Evolutionary conservation across 371 early-diverging fungal species (phyloP), one percentile per base, ranked within the genome.

Genomic region (Paraphysoderma sedebokerense): DNA sequence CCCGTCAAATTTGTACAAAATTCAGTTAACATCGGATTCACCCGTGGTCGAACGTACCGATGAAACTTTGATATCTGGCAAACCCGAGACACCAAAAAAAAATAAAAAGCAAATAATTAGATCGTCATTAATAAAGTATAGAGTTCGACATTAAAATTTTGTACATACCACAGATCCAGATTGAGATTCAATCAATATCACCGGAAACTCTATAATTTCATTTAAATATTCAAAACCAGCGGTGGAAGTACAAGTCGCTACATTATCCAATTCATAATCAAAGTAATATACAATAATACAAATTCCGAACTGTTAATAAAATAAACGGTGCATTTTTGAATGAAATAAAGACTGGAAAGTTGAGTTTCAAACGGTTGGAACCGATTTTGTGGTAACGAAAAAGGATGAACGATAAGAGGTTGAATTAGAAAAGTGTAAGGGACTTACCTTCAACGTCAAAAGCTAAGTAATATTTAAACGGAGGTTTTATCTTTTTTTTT

Each of bases 1-100:
- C 51, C 51, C 8, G 51, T 51, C 23, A 51, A 41, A 5, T 20
- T n/a, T 23, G 35, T 29, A 28, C 51, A 51, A 41, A 35, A 51
- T 2, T 51, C 33, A 28, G 51, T 24, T 2, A 51, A 27, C 13
- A 20, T 23, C 22, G 51, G 51, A 9, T 51, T 5, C 3, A 37
- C 24, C 23, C n/a, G 35, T 3, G 51, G 51, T 12, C 50, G 46
- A 20, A 51, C 51, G 38, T 51, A 48, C 19, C 31, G n/a, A 17
- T 48, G 48, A 27, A 48, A 48, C 15, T 48, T 45, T 32, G 7
- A n/a, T 7, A 26, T 19, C 48, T 47, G n/a, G 19, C n/a, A 19
- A n/a, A 19, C n/a, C n/a, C n/a, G 2, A 35, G n/a, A 35, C 36
- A 3, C 19, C 3, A 35, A 19, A 35, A n/a, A n/a, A 3, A n/a